A percentile compares a stretch with the other conserved stretches of the same genome.
Conservation (phyloP, 2,329 filamentous ascomycete species). For the Ophiocordyceps sinensis region DNA sequence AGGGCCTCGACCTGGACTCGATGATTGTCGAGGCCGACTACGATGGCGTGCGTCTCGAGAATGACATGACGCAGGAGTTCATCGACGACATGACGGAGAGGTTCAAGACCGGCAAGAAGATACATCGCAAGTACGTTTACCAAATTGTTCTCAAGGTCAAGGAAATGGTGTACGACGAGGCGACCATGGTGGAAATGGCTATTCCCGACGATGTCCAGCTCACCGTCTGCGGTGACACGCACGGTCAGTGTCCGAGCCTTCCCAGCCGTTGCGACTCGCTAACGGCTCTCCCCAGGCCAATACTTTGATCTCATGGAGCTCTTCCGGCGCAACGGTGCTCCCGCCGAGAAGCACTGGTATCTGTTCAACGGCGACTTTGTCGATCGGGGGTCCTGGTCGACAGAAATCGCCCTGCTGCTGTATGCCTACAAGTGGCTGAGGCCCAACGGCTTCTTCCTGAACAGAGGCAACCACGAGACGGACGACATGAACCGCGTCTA, state of each 20-base stretch:
- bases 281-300: constrained; percentile 49
- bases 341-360: constrained; percentile 77
- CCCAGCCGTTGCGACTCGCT: neutral
- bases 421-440: constrained; percentile 96
- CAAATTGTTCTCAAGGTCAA: constrained; percentile 86
- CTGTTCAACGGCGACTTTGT: constrained; percentile 99
- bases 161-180: constrained; percentile 79
- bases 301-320: constrained; percentile 96
- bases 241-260: constrained; percentile 44
- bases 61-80: constrained; percentile 90
- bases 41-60: constrained; percentile 64
- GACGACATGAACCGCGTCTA: constrained; percentile 99
- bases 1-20: constrained; percentile 74
- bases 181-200: constrained; percentile 91
- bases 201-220: constrained; percentile 64
- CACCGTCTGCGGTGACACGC: constrained; percentile 94
- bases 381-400: constrained; percentile 93
- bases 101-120: constrained; percentile 91
- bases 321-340: constrained; percentile 79
- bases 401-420: constrained; percentile 84
- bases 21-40: constrained; percentile 75
- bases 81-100: constrained; percentile 93
- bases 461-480: constrained; percentile 96
- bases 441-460: constrained; percentile 80
- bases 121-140: constrained; percentile 94